Evolutionary conservation across 2,329 filamentous ascomycete genomes (phyloP).

Genomic region (Epichloe gansuensis): DNA sequence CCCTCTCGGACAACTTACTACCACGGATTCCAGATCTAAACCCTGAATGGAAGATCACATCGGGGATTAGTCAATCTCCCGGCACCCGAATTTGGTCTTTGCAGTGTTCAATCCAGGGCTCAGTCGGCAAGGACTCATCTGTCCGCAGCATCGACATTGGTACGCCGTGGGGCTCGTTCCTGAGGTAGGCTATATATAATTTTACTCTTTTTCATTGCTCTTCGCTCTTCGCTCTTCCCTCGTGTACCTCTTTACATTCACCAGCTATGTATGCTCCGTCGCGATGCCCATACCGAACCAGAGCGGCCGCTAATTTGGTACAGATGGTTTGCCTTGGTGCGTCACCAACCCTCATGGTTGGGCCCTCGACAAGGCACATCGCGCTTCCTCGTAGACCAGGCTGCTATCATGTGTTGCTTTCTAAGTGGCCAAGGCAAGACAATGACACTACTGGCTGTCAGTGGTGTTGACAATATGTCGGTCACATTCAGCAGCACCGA

Average conservation of each 20-base stretch:
- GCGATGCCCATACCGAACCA: not conserved
- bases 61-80: slow-evolving; percentile 52
- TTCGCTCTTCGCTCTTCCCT: not conserved
- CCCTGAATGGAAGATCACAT: slow-evolving; percentile 39
- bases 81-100: slow-evolving; percentile 61
- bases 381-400: slow-evolving; percentile 58
- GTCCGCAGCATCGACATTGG: slow-evolving; percentile 48
- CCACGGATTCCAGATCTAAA: slow-evolving; percentile 48
- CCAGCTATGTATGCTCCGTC: not conserved
- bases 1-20: slow-evolving; percentile 29
- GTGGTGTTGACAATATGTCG: slow-evolving; percentile 58
- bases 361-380: slow-evolving; percentile 72
- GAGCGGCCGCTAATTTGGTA: not conserved
- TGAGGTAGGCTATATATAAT: slow-evolving; percentile 30
- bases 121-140: slow-evolving; percentile 45
- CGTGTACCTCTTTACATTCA: not conserved
- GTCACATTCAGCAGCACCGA: slow-evolving; percentile 55
- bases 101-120: slow-evolving; percentile 41
- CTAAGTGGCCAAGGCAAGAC: slow-evolving; percentile 59
- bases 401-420: slow-evolving; percentile 69
- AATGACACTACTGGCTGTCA: slow-evolving; percentile 67
- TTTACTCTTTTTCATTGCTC: not conserved
- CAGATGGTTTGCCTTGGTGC: slow-evolving; percentile 72
- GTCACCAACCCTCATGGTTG: slow-evolving; percentile 74
- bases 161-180: slow-evolving; percentile 42